Evolutionary conservation across 2,329 filamentous ascomycete genomes (phyloP).

Genomic region (Colletotrichum orchidophilum): DNA sequence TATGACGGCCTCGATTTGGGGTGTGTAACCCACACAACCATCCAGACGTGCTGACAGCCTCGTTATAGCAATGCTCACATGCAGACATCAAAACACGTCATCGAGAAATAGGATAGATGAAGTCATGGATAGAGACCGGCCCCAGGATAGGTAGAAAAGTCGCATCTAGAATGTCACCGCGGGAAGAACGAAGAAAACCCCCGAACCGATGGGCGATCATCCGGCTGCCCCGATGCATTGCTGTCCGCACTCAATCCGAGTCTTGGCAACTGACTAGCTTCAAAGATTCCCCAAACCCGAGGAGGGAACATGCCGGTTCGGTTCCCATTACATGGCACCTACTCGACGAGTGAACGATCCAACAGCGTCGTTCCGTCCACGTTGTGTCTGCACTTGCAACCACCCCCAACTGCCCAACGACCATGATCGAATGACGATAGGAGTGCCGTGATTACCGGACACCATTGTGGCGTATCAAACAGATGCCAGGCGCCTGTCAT

Average conservation of each 20-base stretch:
- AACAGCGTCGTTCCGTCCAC: background rate
- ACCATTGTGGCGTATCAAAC: background rate
- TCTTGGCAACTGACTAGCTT: slow-evolving; percentile 8
- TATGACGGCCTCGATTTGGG: background rate
- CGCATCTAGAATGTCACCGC: background rate
- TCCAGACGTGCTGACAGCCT: background rate
- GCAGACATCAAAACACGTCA: background rate
- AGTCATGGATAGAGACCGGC: background rate
- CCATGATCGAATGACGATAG: background rate
- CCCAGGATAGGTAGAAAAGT: background rate
- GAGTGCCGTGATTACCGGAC: background rate
- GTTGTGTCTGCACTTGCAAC: background rate
- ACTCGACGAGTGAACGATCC: background rate
- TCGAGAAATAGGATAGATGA: background rate
- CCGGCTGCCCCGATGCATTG: slow-evolving; percentile 6
- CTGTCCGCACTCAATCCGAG: background rate
- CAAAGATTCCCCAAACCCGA: background rate
- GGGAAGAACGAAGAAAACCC: background rate
- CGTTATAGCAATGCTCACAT: background rate
- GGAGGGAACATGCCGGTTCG: slow-evolving; percentile 21
- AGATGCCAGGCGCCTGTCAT: background rate
- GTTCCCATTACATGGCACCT: too few species aligned
- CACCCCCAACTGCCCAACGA: background rate
- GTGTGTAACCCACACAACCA: background rate
- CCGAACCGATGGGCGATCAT: background rate